These are phyloP conservation scores for Salix exigua DNA, from an alignment of 345 rosid genomes.

Conservation along the genomic window DNA sequence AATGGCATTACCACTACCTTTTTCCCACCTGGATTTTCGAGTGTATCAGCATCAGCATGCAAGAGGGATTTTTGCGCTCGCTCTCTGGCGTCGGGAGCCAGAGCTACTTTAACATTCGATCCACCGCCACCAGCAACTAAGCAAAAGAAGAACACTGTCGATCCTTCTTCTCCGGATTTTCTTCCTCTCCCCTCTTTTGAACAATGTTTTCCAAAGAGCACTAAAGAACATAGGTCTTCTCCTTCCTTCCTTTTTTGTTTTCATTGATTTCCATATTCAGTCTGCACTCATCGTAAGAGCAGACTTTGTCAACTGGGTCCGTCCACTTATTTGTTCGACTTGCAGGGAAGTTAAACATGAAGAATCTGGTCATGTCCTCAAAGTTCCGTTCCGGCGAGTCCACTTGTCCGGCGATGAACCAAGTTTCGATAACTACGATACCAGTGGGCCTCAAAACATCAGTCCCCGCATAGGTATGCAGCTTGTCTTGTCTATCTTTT, in stretches of 20 bases:
- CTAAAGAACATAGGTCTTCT: slow-evolving; percentile 61
- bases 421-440: slow-evolving; percentile 78
- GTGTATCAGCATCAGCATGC: slow-evolving; percentile 15
- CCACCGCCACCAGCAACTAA: slow-evolving; percentile 50
- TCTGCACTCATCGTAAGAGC: background rate
- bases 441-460: slow-evolving; percentile 92
- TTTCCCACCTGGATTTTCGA: slow-evolving; percentile 49
- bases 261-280: background rate
- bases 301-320: background rate
- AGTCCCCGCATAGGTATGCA: slow-evolving; percentile 64
- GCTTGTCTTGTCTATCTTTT: background rate
- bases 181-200: slow-evolving; percentile 82
- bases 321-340: slow-evolving; percentile 1
- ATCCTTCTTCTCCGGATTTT: slow-evolving; percentile 93
- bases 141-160: slow-evolving; percentile 65
- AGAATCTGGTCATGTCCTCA: slow-evolving; percentile 75
- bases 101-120: slow-evolving; percentile 80
- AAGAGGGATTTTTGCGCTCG: slow-evolving; percentile 41
- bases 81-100: slow-evolving; percentile 22
- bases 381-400: slow-evolving; percentile 86
- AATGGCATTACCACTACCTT: slow-evolving; percentile 34
- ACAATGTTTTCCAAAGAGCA: slow-evolving; percentile 87
- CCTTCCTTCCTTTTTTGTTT: background rate
- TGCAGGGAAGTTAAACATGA: slow-evolving; percentile 78
- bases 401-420: slow-evolving; percentile 87